phyloP scores from a whole-genome alignment of 2,329 filamentous ascomycete species.

The Microthyrium microscopicum region DNA sequence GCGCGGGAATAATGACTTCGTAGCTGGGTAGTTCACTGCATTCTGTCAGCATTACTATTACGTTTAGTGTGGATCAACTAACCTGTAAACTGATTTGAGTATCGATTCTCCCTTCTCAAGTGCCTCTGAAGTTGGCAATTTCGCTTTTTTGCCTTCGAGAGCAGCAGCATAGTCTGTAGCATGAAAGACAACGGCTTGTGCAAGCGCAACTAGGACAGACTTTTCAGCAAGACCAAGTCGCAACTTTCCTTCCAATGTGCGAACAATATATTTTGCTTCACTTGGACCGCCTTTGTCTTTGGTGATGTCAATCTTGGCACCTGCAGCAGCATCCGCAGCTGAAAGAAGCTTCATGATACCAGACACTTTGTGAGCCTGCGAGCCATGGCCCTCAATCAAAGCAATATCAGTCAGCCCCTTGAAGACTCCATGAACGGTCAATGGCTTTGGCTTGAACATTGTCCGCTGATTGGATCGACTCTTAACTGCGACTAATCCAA shows the following conservation, averaged over 20 bases:
- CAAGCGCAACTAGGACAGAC: conserved; percentile 76
- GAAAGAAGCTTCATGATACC: conserved; percentile 95
- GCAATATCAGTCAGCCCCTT: conserved; percentile 79
- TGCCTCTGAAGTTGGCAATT: conserved; percentile 55
- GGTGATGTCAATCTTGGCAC: conserved; percentile 51
- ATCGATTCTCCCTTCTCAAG: conserved; percentile 69
- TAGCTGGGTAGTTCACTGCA: conserved; percentile 84
- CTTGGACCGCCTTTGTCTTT: conserved; percentile 88
- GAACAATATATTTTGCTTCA: conserved; percentile 85
- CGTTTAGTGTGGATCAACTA: conserved; percentile 18
- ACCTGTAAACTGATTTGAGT: conserved; percentile 84
- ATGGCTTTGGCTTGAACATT: conserved; percentile 91
- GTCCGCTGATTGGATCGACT: conserved; percentile 89
- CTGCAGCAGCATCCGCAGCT: conserved; percentile 58
- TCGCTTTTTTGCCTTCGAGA: conserved; percentile 47
- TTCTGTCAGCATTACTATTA: no score
- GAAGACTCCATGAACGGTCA: conserved; percentile 76
- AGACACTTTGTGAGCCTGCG: conserved; percentile 80
- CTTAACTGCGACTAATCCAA: conserved; percentile 88
- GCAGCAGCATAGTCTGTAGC: no score
- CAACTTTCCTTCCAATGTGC: conserved; percentile 88
- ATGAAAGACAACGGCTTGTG: conserved; percentile 74
- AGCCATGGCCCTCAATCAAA: conserved; percentile 68
- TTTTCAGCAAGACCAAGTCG: conserved; percentile 81
- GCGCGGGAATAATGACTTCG: conserved; percentile 81